Conservation (phyloP, 2,329 filamentous ascomycete species). For the Dothistroma pini region DNA sequence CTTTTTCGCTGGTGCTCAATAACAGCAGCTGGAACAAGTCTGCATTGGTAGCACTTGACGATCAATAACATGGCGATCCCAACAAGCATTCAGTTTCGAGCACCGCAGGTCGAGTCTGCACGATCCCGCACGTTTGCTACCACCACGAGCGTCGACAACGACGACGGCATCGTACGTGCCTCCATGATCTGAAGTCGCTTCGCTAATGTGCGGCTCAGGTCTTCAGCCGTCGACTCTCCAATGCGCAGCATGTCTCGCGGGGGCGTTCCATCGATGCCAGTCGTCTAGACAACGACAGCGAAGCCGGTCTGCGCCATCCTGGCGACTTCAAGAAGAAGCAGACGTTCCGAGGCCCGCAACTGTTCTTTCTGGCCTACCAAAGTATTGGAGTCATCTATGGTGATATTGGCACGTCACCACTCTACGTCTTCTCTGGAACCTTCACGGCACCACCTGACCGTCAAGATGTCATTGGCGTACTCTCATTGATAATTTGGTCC, state of each 20-base stretch:
- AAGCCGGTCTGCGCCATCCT: constrained; percentile 25
- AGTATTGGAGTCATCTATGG: constrained; percentile 66
- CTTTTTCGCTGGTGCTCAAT: background rate
- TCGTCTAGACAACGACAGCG: constrained; percentile 14
- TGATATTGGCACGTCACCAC: constrained; percentile 64
- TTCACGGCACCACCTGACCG: constrained; percentile 54
- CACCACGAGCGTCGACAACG: constrained; percentile 2
- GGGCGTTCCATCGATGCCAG: constrained; percentile 16
- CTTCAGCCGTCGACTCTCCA: constrained; percentile 19
- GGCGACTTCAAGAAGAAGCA: constrained; percentile 30
- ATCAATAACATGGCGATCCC: background rate
- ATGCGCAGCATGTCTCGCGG: constrained; percentile 8
- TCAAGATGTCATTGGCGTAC: constrained; percentile 59
- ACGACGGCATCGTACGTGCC: constrained; percentile 5
- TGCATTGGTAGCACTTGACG: background rate
- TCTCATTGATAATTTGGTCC: constrained; percentile 68
- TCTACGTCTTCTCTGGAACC: constrained; percentile 68
- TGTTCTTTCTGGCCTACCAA: constrained; percentile 57
- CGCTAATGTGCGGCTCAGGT: constrained; percentile 12
- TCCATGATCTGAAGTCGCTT: background rate
- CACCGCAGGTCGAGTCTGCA: background rate
- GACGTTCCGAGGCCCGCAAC: constrained; percentile 32
- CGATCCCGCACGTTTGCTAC: background rate
- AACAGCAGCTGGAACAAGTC: background rate
- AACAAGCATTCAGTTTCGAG: background rate